These are phyloP conservation scores for Boletus subcaerulescens DNA, from an alignment of 768 basidiomycete genomes.

Conservation along the genomic window DNA sequence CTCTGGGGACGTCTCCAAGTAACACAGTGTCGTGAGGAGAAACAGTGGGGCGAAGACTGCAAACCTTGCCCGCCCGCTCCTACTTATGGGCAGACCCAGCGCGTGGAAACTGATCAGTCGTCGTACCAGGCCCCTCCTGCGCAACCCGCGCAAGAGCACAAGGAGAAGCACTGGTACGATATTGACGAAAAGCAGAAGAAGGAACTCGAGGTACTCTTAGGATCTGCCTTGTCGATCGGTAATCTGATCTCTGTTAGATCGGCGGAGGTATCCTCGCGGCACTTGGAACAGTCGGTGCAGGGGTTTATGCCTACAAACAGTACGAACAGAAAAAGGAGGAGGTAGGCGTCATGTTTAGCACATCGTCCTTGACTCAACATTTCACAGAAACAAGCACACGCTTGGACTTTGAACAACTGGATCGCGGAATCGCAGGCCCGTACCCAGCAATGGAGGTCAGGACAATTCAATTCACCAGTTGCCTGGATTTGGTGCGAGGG, in stretches of 20 bases:
- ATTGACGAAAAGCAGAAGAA: conserved; percentile 56
- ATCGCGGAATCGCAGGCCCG: conserved; percentile 52
- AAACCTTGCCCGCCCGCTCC: conserved; percentile 1
- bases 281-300: conserved; percentile 49
- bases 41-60: conserved; percentile 18
- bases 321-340: conserved; percentile 58
- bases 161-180: conserved; percentile 55
- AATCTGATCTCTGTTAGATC: conserved; percentile 40
- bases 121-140: conserved; percentile 13
- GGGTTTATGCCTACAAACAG: conserved; percentile 48
- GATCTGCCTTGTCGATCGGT: background rate
- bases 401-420: conserved; percentile 56
- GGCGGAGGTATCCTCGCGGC: conserved; percentile 64
- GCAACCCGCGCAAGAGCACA: conserved; percentile 40
- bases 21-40: conserved; percentile 15
- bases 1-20: conserved; percentile 59
- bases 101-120: conserved; percentile 25
- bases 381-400: conserved; percentile 45
- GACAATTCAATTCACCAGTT: conserved; percentile 45
- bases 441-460: conserved; percentile 44
- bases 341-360: conserved; percentile 32
- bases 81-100: conserved; percentile 23
- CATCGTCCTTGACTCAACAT: background rate
- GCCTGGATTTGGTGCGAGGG: conserved; percentile 65
- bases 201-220: conserved; percentile 46